Conservation (phyloP, 1,284 basidiomycete species). For the Cutaneotrichosporon sp. region DNA sequence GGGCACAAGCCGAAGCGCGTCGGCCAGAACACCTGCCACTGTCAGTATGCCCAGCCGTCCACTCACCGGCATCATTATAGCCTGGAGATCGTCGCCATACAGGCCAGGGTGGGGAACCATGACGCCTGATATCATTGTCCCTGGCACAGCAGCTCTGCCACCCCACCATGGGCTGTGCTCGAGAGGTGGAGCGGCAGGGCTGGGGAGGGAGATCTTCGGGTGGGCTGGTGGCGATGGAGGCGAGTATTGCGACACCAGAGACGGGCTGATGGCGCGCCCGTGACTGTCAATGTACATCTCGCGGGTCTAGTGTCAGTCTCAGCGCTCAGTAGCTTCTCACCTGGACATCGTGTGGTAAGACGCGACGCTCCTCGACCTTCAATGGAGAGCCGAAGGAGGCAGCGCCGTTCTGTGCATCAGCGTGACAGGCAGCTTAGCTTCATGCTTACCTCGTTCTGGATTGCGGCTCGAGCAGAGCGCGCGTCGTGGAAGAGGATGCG, state of each 20-base stretch:
- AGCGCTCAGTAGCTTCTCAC: slow-evolving; percentile 20
- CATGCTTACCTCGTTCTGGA: slow-evolving; percentile 38
- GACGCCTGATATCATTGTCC: too few species aligned
- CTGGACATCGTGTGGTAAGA: slow-evolving; percentile 34
- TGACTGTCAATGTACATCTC: slow-evolving; percentile 36
- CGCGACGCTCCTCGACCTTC: slow-evolving; percentile 35
- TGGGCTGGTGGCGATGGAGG: slow-evolving; percentile 7
- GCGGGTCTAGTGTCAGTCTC: slow-evolving; percentile 8
- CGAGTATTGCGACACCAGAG: slow-evolving; percentile 34
- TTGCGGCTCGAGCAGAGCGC: slow-evolving; percentile 29
- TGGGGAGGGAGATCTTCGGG: not conserved
- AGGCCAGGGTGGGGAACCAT: not conserved
- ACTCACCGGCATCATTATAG: slow-evolving; percentile 14
- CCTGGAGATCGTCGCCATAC: not conserved
- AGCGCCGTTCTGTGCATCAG: slow-evolving; percentile 26
- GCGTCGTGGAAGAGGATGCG: slow-evolving; percentile 35
- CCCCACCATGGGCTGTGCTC: too few species aligned
- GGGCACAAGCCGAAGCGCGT: not conserved
- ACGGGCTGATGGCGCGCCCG: slow-evolving; percentile 35
- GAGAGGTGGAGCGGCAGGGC: not conserved
- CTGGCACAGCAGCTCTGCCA: too few species aligned
- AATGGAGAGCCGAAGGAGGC: slow-evolving; percentile 35
- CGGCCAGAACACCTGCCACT: slow-evolving; percentile 12
- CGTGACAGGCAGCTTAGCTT: not conserved
- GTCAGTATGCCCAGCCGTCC: not conserved